Evolutionary conservation across 1,284 basidiomycete genomes (phyloP).

Genomic region (Sporisorium graminicola): DNA sequence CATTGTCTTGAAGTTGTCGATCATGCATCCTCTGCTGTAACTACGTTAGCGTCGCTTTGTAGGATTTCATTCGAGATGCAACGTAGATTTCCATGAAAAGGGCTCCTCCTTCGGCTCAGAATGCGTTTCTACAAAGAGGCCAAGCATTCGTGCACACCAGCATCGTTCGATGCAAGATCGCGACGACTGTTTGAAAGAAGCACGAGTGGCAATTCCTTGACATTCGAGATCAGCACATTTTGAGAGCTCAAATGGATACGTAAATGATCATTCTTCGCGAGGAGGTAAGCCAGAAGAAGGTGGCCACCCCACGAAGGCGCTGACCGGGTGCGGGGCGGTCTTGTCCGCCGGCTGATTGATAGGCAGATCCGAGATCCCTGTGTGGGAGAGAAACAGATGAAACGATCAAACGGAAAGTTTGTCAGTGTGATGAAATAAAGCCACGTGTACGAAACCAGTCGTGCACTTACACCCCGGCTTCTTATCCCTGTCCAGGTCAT

Average conservation of each 20-base stretch:
- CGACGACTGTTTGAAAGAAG: neutral
- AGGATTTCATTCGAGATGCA: neutral
- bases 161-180: neutral
- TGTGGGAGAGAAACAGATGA: neutral
- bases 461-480: conserved; percentile 40
- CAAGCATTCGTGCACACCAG: neutral
- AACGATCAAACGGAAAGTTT: neutral
- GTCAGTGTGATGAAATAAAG: conserved; percentile 1
- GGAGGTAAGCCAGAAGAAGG: conserved; percentile 16
- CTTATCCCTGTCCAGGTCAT: conserved; percentile 34
- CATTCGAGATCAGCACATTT: neutral
- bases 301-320: conserved; percentile 49
- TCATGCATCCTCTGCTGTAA: too few relatives aligned
- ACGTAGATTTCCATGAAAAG: neutral
- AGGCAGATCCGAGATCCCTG: conserved; percentile 51
- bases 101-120: neutral
- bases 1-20: too few relatives aligned
- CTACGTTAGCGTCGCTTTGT: neutral
- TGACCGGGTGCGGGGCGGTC: conserved; percentile 44
- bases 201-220: neutral
- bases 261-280: conserved; percentile 13
- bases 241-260: too few relatives aligned
- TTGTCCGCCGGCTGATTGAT: conserved; percentile 53
- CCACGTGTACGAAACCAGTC: neutral
- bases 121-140: neutral